A percentile compares a stretch with the other conserved stretches of the same genome.
Evolutionary conservation across 2,329 filamentous ascomycete species (phyloP).

Genomic region (Escovopsis weberi): DNA sequence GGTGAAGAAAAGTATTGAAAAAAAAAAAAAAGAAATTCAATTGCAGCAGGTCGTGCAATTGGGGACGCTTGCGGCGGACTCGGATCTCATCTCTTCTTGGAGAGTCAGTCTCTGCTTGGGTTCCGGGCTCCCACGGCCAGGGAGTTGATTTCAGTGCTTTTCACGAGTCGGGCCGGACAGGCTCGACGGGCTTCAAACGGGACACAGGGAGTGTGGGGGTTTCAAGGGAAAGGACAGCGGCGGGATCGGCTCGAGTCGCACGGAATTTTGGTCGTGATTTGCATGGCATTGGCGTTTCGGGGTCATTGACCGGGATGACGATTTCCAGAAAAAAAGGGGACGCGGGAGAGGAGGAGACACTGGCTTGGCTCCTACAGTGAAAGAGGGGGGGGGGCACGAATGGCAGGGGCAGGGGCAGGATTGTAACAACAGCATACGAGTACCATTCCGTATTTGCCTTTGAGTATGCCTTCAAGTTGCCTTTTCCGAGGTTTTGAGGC

Average conservation of each 20-base stretch:
- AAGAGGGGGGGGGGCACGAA: no score
- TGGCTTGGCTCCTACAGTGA: no score
- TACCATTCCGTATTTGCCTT: background rate
- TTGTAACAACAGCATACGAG: conserved; percentile 3
- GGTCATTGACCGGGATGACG: background rate
- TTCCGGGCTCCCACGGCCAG: conserved; percentile 1
- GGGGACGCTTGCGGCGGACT: background rate
- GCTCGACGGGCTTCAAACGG: no score
- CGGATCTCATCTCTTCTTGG: background rate
- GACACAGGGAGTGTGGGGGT: no score
- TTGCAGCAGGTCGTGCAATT: conserved; percentile 1
- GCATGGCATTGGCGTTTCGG: conserved; percentile 8
- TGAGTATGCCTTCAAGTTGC: background rate
- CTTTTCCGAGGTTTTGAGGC: background rate
- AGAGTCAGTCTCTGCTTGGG: conserved; percentile 1
- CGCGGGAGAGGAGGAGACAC: background rate
- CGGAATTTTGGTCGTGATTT: conserved; percentile 1
- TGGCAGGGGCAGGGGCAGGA: background rate
- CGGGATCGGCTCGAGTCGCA: no score
- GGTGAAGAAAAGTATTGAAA: no score
- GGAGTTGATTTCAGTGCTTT: no score
- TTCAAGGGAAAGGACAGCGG: no score
- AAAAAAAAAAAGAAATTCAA: no score
- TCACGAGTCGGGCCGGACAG: no score
- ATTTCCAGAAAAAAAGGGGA: background rate